phyloP scores from a whole-genome alignment of 1,139 yeast species.

The Hansenula lynferdii region DNA sequence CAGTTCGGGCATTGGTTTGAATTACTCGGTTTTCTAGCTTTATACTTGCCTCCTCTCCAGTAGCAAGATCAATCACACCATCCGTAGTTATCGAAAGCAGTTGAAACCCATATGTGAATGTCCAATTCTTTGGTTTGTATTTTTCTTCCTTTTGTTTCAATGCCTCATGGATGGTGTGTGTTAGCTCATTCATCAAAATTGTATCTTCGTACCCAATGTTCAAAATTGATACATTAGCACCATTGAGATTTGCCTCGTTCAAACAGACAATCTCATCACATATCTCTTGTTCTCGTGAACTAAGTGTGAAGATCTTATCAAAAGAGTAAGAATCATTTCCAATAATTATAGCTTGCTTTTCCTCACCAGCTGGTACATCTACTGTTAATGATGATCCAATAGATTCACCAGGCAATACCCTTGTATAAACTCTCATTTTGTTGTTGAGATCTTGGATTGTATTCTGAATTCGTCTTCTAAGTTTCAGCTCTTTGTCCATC shows the following conservation, averaged over 20 bases:
- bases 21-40: conserved; percentile 11
- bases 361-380: background rate
- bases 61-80: conserved; percentile 8
- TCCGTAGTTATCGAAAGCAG: conserved; percentile 9
- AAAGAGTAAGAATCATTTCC: conserved; percentile 6
- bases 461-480: conserved; percentile 43
- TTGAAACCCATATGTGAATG: conserved; percentile 12
- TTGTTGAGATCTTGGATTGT: conserved; percentile 46
- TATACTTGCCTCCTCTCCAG: conserved; percentile 4
- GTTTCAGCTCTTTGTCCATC: conserved; percentile 26
- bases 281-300: background rate
- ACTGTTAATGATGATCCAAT: background rate
- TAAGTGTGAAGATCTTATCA: conserved; percentile 1
- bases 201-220: conserved; percentile 8
- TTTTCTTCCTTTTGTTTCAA: conserved; percentile 10
- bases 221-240: conserved; percentile 14
- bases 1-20: conserved; percentile 1
- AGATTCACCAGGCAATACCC: conserved; percentile 7
- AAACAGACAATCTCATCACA: conserved; percentile 13
- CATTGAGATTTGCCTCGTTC: conserved; percentile 15
- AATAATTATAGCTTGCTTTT: background rate
- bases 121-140: conserved; percentile 8
- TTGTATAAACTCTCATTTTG: conserved; percentile 31
- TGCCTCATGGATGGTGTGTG: background rate
- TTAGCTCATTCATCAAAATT: background rate